These are phyloP conservation scores for Tricholomella constricta DNA, from an alignment of 768 basidiomycete species.

Conservation along the genomic window DNA sequence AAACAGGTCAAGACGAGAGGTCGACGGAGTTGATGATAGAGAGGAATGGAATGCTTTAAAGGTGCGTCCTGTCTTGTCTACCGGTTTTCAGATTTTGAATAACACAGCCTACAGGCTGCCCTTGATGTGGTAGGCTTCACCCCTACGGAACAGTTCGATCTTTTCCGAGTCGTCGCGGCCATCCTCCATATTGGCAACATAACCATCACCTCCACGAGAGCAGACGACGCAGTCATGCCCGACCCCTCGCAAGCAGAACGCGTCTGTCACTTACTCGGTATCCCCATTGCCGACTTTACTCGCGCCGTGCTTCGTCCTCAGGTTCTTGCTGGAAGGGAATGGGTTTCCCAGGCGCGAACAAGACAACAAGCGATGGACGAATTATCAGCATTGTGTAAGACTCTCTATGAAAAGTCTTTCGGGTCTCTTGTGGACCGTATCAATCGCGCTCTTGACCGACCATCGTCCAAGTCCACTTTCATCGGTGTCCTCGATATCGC, in stretches of 20 bases:
- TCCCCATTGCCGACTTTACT: conserved; percentile 85
- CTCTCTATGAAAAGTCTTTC: conserved; percentile 96
- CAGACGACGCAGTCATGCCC: conserved; percentile 78
- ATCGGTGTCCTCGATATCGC: conserved; percentile 99
- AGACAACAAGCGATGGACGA: conserved; percentile 92
- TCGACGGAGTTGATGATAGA: conserved; percentile 93
- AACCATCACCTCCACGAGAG: conserved; percentile 71
- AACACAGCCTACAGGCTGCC: conserved; percentile 54
- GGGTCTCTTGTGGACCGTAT: conserved; percentile 92
- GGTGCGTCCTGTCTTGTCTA: conserved; percentile 40
- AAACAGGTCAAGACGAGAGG: conserved; percentile 83
- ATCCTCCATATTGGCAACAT: conserved; percentile 97
- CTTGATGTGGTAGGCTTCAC: conserved; percentile 91
- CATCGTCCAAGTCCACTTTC: conserved; percentile 88
- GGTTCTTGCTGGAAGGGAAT: conserved; percentile 93
- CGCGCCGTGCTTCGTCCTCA: conserved; percentile 87
- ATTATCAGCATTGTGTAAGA: conserved; percentile 88
- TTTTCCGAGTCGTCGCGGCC: conserved; percentile 93
- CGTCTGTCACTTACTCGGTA: conserved; percentile 88
- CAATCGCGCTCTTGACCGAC: conserved; percentile 91
- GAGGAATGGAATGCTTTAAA: conserved; percentile 85
- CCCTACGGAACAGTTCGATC: conserved; percentile 79
- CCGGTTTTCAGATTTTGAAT: neutral
- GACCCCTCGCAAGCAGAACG: conserved; percentile 85
- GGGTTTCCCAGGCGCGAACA: conserved; percentile 93